Evolutionary conservation across 31 red algal species (phyloP), one percentile per base, ranked within the genome.

Genomic region (Porphyra umbilicalis): DNA sequence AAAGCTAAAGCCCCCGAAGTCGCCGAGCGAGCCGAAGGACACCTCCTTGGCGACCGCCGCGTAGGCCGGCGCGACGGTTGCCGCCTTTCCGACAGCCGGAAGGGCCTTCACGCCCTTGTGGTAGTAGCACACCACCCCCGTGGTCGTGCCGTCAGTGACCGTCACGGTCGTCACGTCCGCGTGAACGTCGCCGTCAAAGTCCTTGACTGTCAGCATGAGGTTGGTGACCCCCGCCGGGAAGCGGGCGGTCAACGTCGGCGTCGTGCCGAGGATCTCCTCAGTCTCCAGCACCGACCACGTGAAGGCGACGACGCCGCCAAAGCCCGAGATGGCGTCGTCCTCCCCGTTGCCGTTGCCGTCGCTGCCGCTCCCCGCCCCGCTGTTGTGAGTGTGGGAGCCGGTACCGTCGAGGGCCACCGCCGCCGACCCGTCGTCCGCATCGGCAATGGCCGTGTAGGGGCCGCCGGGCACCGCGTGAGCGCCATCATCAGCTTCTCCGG

Each of bases 381-480:
- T 83, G 83, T 85, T 89, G 83, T 93, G 91, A 77, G 86, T 86
- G 83, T 93, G 91, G 9, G 91, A 93, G 44, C 83, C 83, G 8
- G 75, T 83, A 20, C 91, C 91, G 79, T 93, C 86, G 25, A 93
- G 42, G 6, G 83, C 68, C 31, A 94, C 79, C 6, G 39, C 44
- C 34, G 87, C 92, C 38, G 71, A 79, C 34, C 92, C 92, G 38
- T 86, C 76, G 34, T 84, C 81, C 33, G 83, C 83, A 67, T 85
- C 84, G 34, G 89, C 83, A 0, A 84, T 87, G 35, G 84, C 86
- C 36, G 84, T 86, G 76, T 94, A 90, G 6, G 87, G 87, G 20
- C 87, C 87, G 75, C 86, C 87, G 9, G 92, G 84, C 20, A 94
- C 92, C 46, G 92, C 81, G 68, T 94, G 92, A 33, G 92, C 83